Evolutionary conservation across 371 early-diverging fungal genomes (phyloP), one percentile per base, ranked within the genome.

Genomic region (Mortierella sp.): DNA sequence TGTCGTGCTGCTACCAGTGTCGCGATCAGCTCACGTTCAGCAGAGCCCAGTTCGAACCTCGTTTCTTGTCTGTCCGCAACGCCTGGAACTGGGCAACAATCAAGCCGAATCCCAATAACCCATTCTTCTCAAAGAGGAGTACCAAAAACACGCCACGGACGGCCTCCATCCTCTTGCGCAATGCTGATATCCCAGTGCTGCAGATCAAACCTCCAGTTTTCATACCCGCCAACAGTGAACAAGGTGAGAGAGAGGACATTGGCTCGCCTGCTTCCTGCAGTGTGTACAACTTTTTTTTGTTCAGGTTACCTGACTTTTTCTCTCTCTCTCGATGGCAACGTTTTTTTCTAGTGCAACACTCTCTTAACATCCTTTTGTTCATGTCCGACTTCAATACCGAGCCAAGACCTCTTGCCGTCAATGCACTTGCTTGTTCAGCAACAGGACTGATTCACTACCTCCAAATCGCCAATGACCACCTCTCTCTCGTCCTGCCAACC

Each of bases 361-460:
- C 78, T 6, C 78, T 76, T 23, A 76, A 76, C 34, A 62, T 64
- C 18, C 34, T 76, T 18, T 38, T 76, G 21, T 76, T 76, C 53
- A 76, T 76, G 78, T 76, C 78, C 14, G 78, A 76, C 26, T 76
- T 76, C 67, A 76, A 76, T 41, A 66, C 30, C 18, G 78, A 76
- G 26, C 78, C 78, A 8, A 50, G 64, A n/a, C 78, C 78, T 13
- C 58, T 76, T 2, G 78, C 71, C 7, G 38, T 66, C 19, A 76
- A 70, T 27, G 67, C 48, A 12, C 54, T 76, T 18, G 66, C 78
- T n/a, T 76, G 78, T 39, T 76, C 78, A 18, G 69, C 78, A 14
- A 70, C 78, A 21, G 78, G 78, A 46, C 47, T 65, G 56, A 76
- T 76, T 27, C 70, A 76, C 53, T 76, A 70, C 47, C 57, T 76